Evolutionary conservation across 1,284 basidiomycete species (phyloP).

Genomic region (Ceratobasidium sp.): DNA sequence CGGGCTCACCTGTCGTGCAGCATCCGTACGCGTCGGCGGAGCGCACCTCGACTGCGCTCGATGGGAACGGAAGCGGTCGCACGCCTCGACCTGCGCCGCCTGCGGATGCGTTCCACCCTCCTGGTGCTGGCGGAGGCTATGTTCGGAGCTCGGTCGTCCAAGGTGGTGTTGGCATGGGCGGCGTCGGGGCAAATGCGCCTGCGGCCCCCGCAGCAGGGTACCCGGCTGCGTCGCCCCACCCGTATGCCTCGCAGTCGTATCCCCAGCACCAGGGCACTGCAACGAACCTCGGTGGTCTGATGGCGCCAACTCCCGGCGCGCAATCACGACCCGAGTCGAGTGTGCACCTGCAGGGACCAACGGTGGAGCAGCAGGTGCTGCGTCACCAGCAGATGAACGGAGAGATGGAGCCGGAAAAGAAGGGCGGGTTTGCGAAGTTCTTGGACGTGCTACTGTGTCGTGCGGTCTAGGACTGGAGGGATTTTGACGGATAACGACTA

Average conservation of each 20-base stretch:
- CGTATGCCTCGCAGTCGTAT: conserved; percentile 25
- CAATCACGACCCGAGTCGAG: conserved; percentile 40
- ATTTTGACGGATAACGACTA: conserved; percentile 3
- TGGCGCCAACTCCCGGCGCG: conserved; percentile 30
- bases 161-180: conserved; percentile 44
- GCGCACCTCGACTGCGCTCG: conserved; percentile 38
- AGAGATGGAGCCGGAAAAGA: conserved; percentile 37
- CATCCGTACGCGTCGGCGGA: conserved; percentile 39
- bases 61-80: conserved; percentile 29
- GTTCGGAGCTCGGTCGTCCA: conserved; percentile 40
- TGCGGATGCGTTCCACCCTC: conserved; percentile 39
- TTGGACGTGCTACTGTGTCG: conserved; percentile 43
- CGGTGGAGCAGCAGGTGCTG: conserved; percentile 43
- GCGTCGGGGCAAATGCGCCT: conserved; percentile 46
- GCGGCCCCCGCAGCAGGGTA: conserved; percentile 19
- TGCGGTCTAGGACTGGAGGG: conserved; percentile 17
- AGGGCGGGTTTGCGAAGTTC: conserved; percentile 41
- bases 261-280: conserved; percentile 29
- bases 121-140: conserved; percentile 24
- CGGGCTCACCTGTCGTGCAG: conserved; percentile 25
- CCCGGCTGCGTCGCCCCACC: conserved; percentile 28
- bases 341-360: conserved; percentile 32
- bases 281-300: conserved; percentile 32
- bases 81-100: conserved; percentile 36
- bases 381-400: conserved; percentile 43